Conservation (phyloP, 805 yeast species). For the Saccharomycopsis sp. region DNA sequence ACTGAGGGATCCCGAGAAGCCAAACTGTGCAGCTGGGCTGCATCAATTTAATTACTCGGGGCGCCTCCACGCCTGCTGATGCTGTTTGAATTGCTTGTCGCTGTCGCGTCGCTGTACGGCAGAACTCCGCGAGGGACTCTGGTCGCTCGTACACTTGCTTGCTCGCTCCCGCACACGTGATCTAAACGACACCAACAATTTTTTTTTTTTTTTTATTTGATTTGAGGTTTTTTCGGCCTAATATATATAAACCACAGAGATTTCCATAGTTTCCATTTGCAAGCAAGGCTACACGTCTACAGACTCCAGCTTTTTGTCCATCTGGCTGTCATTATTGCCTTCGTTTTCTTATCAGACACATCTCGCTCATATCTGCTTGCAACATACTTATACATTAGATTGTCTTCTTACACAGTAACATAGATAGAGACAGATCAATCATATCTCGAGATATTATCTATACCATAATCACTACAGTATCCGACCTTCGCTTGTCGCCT, state of each 20-base stretch:
- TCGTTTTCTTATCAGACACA: no score
- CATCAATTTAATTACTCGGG: neutral
- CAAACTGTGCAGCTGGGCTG: neutral
- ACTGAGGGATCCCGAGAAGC: neutral
- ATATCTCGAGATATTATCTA: neutral
- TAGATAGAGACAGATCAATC: no score
- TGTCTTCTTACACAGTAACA: no score
- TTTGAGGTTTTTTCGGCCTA: neutral
- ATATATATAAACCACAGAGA: neutral
- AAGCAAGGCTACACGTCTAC: neutral
- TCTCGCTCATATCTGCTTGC: no score
- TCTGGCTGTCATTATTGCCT: no score
- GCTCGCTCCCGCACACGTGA: neutral
- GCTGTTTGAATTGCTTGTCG: neutral
- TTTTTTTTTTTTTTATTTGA: neutral
- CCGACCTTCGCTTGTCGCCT: neutral
- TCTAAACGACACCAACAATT: neutral
- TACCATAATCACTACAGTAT: neutral
- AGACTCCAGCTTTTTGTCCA: no score
- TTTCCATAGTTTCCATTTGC: neutral
- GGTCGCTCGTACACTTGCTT: neutral
- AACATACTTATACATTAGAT: no score
- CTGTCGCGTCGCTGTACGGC: neutral
- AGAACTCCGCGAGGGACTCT: neutral
- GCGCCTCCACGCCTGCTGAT: neutral